Evolutionary conservation across 1,284 basidiomycete genomes (phyloP), one percentile per base, ranked within the genome.

Genomic region (Ceratobasidium papillatum): DNA sequence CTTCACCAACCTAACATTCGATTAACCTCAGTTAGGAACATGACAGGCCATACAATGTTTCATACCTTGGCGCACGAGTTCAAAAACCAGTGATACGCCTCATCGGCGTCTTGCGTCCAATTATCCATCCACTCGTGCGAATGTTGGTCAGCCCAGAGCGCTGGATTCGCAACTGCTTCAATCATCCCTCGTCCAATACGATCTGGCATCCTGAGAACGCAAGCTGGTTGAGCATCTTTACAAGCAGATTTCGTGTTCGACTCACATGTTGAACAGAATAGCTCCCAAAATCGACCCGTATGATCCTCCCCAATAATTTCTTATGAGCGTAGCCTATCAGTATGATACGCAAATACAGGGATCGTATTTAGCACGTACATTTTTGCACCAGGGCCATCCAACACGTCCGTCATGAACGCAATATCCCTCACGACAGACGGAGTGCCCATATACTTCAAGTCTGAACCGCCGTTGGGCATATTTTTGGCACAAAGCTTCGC

Each of bases 371-470:
- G n/a, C n/a, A 34, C 17, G 41, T 76, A 85, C 84, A 87, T 85
- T 45, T 81, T 78, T 0, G 82, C 80, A 45, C 83, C 81, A 19
- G 82, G 77, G 0, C 85, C 85, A n/a, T 84, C 84, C 3, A 86
- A 79, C 1, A 81, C 74, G 22, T 77, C 79, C 0, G 82, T 81
- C 77, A 86, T 84, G 74, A 82, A 83, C 76, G 85, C 84, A 41
- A 86, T 82, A 78, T 86, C 85, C 58, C 84, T 79, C 2, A 82
- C 84, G 32, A 86, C 85, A 1, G 81, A 84, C 47, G 80, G 81
- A 0, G 85, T 86, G 5, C 84, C 84, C 83, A 85, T 84, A 75
- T 85, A 85, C 64, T 77, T 80, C 41, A 86, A 77, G 52, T 81
- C 80, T 11, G 84, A 82, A 17, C 84, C 84, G 36, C 68, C 68